Percentiles rank a stretch among this genome's conserved stretches.
These are phyloP conservation scores for Pseudocercospora musae DNA, from an alignment of 2,329 filamentous ascomycete genomes.

Conservation along the genomic window DNA sequence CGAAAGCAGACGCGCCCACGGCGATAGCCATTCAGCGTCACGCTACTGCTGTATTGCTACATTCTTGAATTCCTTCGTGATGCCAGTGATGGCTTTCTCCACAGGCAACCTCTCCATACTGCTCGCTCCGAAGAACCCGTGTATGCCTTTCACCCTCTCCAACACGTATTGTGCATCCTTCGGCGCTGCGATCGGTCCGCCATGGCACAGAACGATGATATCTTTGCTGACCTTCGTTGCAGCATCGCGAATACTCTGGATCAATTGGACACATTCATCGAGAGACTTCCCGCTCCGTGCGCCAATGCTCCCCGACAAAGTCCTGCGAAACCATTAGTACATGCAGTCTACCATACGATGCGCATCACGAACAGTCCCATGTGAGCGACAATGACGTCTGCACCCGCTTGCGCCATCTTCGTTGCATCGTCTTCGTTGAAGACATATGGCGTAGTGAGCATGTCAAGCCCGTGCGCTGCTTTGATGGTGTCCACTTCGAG, in stretches of 20 bases:
- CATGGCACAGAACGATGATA: conserved; percentile 67
- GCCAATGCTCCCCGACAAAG: conserved; percentile 62
- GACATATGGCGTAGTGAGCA: conserved; percentile 68
- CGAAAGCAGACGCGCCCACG: too few species aligned
- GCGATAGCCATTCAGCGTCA: not conserved
- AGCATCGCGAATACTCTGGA: conserved; percentile 63
- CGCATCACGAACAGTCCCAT: conserved; percentile 62
- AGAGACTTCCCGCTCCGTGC: conserved; percentile 59
- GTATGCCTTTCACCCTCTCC: conserved; percentile 58
- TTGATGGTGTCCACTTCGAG: conserved; percentile 65
- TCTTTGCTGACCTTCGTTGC: conserved; percentile 55
- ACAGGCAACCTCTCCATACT: conserved; percentile 68
- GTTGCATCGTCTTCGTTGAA: conserved; percentile 61
- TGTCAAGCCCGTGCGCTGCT: conserved; percentile 55
- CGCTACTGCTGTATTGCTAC: conserved; percentile 13
- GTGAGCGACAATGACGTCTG: conserved; percentile 66
- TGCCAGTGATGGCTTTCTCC: conserved; percentile 61
- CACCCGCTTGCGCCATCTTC: conserved; percentile 62
- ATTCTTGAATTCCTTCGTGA: conserved; percentile 54
- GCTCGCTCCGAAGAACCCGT: conserved; percentile 69
- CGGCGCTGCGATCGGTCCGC: conserved; percentile 63
- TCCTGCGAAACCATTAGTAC: conserved; percentile 39
- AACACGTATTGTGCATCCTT: conserved; percentile 64
- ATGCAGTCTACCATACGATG: conserved; percentile 35
- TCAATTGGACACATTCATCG: conserved; percentile 60